Base-by-base conservation (phyloP, 495 filamentous ascomycete genomes). In the Hypoxylon fragiforme region DNA sequence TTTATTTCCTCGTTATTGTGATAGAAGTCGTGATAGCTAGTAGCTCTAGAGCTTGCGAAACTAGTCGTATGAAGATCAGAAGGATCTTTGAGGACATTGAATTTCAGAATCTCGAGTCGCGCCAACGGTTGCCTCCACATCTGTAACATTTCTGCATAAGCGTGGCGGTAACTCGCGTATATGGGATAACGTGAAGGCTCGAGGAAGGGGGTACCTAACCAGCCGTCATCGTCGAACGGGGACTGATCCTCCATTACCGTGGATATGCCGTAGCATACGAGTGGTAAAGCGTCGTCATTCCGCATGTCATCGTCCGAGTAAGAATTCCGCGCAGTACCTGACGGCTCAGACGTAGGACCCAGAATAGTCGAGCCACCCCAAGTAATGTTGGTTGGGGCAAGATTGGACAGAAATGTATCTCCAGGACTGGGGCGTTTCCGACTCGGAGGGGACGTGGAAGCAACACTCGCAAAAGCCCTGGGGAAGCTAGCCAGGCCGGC, bases 71-170 rank as follows among this genome's bases (percentile, higher is more conserved):
- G 64, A 40, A 32, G 62, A 44, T 30, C 54, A 14, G 40, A 59
- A 34, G 34, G 55, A 57, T 76, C 70, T 57, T 73, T 75, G 34
- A 87, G 67, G 3, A 81, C 78, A 37, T 90, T 87, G 67, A 92
- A 92, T 61, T 95, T 95, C 46, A 95, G 74, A 15, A 97, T 81
- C 70, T 96, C 90, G 5, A 90, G 81, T 13, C 87, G 79, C 22
- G 85, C 79, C 3, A 89, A 75, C 0, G 87, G 85, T 6, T 92
- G 75, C n/a, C 81, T 80, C 92, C 92, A 97, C 49, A 87, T 81
- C 36, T 82, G 85, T 1, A 97, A 77, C 58, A 95, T 78, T 54
- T 92, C 80, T 8, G 92, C 89, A 64, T 97, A 97, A 30, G 84
- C 77, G 44, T 81, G 79, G 13, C 92, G 83, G 69, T 95, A 97